Conservation (phyloP, 2,329 filamentous ascomycete genomes). For the Ceratocystis destructans region DNA sequence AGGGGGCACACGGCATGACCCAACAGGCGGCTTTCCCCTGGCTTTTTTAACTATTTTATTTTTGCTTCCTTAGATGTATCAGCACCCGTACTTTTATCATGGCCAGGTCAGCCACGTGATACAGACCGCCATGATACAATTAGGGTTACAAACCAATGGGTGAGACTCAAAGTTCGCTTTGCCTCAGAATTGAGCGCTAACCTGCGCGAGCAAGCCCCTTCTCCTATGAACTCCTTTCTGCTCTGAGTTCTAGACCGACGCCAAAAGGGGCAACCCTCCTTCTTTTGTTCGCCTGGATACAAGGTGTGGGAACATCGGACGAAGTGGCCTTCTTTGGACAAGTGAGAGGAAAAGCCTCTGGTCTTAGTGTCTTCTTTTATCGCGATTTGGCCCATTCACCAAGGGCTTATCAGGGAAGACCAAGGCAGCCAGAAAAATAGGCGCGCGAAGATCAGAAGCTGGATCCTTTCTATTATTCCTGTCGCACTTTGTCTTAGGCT, state of each 20-base stretch:
- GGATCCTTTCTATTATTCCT: background rate
- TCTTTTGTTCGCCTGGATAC: too few relatives aligned
- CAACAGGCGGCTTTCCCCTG: background rate
- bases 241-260: background rate
- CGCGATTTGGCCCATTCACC: background rate
- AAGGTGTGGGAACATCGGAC: background rate
- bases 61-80: background rate
- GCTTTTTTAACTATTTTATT: background rate
- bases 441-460: background rate
- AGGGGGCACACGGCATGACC: background rate
- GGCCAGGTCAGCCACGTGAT: background rate
- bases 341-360: background rate
- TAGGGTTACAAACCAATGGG: background rate
- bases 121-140: background rate
- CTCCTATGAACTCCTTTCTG: background rate
- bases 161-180: background rate
- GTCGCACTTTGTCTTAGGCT: background rate
- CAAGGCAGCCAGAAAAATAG: background rate
- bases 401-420: background rate
- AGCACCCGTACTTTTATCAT: background rate
- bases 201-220: background rate
- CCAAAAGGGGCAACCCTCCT: background rate
- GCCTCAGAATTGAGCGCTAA: slow-evolving; percentile 3
- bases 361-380: background rate
- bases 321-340: background rate